phyloP scores from a whole-genome alignment of 2,329 filamentous ascomycete genomes.

The Calonectria hongkongensis region DNA sequence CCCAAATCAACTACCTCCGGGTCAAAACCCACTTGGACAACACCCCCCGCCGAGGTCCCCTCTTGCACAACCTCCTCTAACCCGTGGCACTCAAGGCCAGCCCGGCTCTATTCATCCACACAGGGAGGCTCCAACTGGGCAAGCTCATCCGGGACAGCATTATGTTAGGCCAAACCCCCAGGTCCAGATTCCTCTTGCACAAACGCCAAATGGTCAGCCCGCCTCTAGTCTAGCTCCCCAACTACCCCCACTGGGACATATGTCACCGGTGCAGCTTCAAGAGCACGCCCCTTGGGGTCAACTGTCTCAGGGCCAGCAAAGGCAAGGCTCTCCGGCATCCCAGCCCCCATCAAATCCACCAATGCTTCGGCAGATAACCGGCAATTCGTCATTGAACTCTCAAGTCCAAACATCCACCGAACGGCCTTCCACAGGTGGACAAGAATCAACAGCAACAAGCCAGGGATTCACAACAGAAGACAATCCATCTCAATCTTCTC shows the following conservation, averaged over 20 bases:
- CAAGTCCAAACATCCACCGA: conserved; percentile 42
- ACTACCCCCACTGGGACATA: conserved; percentile 29
- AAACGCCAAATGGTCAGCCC: background rate
- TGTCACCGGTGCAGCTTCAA: conserved; percentile 36
- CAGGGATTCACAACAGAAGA: conserved; percentile 23
- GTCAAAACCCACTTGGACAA: conserved; percentile 38
- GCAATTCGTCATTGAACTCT: conserved; percentile 40
- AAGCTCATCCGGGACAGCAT: conserved; percentile 9
- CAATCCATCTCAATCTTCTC: conserved; percentile 13
- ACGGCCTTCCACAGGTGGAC: conserved; percentile 41
- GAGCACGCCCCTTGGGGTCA: conserved; percentile 32
- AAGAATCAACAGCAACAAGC: conserved; percentile 18
- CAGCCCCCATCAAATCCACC: conserved; percentile 32
- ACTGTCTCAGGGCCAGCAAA: conserved; percentile 19
- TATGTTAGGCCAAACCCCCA: background rate
- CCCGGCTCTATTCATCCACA: background rate
- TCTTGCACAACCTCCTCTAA: conserved; percentile 22
- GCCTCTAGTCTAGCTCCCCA: conserved; percentile 28
- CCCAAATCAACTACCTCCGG: conserved; percentile 39
- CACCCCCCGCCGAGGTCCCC: conserved; percentile 28
- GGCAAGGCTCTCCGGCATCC: conserved; percentile 21
- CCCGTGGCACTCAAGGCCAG: conserved; percentile 9
- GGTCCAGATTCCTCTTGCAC: conserved; percentile 8
- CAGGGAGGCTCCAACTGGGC: background rate
- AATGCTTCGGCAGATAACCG: conserved; percentile 46